phyloP scores from a whole-genome alignment of 495 filamentous ascomycete genomes.

The Talaromyces ruber region DNA sequence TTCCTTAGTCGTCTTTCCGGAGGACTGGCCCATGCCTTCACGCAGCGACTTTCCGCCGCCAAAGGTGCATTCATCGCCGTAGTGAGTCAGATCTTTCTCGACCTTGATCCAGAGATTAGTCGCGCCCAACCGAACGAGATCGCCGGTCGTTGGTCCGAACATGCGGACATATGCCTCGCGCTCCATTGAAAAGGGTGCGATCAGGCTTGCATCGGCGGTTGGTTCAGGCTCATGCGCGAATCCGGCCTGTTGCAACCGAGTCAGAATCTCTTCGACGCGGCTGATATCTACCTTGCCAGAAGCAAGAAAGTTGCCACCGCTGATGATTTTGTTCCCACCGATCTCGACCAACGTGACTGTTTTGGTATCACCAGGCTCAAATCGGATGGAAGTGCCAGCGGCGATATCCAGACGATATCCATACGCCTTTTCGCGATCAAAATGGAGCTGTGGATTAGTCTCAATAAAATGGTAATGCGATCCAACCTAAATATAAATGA shows the following conservation, averaged over 20 bases:
- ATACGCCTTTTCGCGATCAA: slow-evolving; percentile 79
- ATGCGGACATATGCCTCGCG: slow-evolving; percentile 71
- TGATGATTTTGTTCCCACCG: slow-evolving; percentile 71
- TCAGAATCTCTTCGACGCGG: slow-evolving; percentile 55
- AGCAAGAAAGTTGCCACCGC: slow-evolving; percentile 75
- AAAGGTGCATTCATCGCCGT: slow-evolving; percentile 94
- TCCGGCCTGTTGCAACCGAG: slow-evolving; percentile 54
- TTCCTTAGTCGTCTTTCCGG: slow-evolving; percentile 59
- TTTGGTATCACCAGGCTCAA: slow-evolving; percentile 90
- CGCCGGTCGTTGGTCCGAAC: slow-evolving; percentile 90
- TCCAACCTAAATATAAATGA: slow-evolving; percentile 44
- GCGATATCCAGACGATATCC: slow-evolving; percentile 85
- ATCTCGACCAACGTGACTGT: slow-evolving; percentile 93
- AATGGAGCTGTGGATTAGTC: slow-evolving; percentile 81
- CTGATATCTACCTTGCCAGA: slow-evolving; percentile 58
- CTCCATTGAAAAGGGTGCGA: slow-evolving; percentile 62
- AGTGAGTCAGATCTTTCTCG: slow-evolving; percentile 75
- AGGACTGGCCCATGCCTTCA: slow-evolving; percentile 95
- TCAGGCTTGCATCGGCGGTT: slow-evolving; percentile 39
- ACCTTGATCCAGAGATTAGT: slow-evolving; percentile 91
- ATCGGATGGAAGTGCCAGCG: slow-evolving; percentile 86
- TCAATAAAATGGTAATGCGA: slow-evolving; percentile 98
- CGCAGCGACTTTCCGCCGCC: slow-evolving; percentile 91
- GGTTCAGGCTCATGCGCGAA: slow-evolving; percentile 72
- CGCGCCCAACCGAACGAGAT: slow-evolving; percentile 68